Evolutionary conservation across 2,329 filamentous ascomycete genomes (phyloP).

Genomic region (Lachnellula hyalina): DNA sequence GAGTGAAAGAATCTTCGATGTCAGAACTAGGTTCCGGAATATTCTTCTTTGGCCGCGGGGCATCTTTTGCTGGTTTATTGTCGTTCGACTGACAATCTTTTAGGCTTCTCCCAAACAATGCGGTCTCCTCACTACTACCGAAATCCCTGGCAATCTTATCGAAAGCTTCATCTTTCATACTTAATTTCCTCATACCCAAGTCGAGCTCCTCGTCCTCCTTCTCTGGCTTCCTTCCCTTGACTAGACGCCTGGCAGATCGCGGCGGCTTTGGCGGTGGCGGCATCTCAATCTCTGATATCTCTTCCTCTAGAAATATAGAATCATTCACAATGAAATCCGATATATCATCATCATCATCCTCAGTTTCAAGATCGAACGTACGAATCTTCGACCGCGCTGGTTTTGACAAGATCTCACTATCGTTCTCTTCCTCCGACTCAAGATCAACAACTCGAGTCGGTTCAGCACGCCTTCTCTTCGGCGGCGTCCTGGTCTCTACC

Average conservation of each 20-base stretch:
- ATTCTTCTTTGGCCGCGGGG: constrained; percentile 1
- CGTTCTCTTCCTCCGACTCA: background rate
- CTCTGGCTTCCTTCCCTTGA: constrained; percentile 20
- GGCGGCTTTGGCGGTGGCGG: constrained; percentile 12
- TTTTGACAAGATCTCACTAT: background rate
- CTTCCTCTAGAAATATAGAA: constrained; percentile 15
- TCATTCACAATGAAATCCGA: background rate
- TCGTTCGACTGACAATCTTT: background rate
- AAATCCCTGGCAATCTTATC: background rate
- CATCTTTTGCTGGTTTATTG: background rate
- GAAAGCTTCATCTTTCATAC: constrained; percentile 3
- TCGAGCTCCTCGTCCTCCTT: constrained; percentile 9
- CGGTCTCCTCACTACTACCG: background rate
- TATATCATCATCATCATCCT: background rate
- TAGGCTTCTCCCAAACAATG: background rate
- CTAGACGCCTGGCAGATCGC: constrained; percentile 22
- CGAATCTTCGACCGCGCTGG: background rate
- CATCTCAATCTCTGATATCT: constrained; percentile 18
- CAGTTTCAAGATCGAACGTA: constrained; percentile 1
- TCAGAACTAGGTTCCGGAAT: constrained; percentile 11
- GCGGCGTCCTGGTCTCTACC: background rate
- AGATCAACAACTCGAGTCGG: too few relatives aligned
- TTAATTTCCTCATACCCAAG: constrained; percentile 12
- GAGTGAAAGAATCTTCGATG: constrained; percentile 20
- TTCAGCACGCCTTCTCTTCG: background rate